Evolutionary conservation across 75 land plant genomes (phyloP), one percentile per base, ranked within the genome.

Genomic region (Ceratopteris richardii): DNA sequence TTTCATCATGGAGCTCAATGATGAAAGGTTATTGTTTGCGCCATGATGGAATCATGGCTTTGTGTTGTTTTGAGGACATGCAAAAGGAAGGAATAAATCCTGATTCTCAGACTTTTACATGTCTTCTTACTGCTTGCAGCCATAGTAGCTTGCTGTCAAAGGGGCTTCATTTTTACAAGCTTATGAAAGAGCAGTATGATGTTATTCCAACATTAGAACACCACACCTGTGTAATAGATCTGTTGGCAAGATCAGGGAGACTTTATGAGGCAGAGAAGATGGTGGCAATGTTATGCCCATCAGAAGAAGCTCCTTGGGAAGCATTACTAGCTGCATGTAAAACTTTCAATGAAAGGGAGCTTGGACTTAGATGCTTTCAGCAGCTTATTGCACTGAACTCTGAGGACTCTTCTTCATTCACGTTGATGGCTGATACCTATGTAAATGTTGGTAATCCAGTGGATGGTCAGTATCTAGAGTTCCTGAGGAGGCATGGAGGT

Each of bases 71-170:
- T 30, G 57, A 64, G 30, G 60, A 31, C 18, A 59, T 64, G 43
- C 40, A 31, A 31, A 61, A 20, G 14, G 64, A 39, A 19, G 26
- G 37, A 23, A 31, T 57, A 6, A 33, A 40, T 11, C 66, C 66
- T 31, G 66, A 64, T 26, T 27, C 28, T 21, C 29, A 33, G 10
- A 64, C 66, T 10, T 64, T 64, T 30, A 37, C 63, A 19, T 59
- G 66, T 56, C 36, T 64, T 29, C 66, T 64, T 14, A 22, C 63
- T 29, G 66, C 66, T 10, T 64, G 66, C 27, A 58, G 66, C 26
- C 65, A 58, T 30, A 31, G 42, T 9, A 31, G 41, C 25, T 33
- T 64, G 27, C 16, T 64, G 5, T 9, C n/a, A 26, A 42, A 64
- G 37, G 66, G 66, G 1, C 60, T 31, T 30, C 41, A 56, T 13